Conservation (phyloP, 129 eudicot genomes). For the Flaveria sonorensis region DNA sequence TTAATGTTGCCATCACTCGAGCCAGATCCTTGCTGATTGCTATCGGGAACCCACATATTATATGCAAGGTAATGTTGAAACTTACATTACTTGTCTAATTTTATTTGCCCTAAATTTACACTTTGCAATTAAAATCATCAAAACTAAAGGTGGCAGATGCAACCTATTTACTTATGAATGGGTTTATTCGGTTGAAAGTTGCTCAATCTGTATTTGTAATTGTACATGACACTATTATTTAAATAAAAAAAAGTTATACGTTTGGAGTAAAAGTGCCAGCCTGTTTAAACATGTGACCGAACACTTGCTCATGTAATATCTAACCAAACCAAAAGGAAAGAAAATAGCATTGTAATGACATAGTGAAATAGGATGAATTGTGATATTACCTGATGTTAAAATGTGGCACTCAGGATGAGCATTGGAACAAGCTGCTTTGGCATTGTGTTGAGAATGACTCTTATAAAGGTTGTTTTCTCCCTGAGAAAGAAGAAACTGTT, state of each 20-base stretch:
- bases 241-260: no score
- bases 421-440: constrained; percentile 75
- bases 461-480: constrained; percentile 68
- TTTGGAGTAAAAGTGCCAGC: no score
- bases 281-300: no score
- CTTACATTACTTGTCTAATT: not conserved
- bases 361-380: not conserved
- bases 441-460: constrained; percentile 65
- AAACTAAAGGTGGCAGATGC: no score
- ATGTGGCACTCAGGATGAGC: constrained; percentile 56
- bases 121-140: no score
- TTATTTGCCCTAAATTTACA: no score
- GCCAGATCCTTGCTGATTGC: constrained; percentile 77
- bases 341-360: not conserved
- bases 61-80: constrained; percentile 63
- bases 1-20: constrained; percentile 86
- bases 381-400: not conserved
- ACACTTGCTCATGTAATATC: no score
- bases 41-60: constrained; percentile 86
- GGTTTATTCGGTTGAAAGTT: no score
- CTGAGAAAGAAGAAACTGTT: constrained; percentile 38
- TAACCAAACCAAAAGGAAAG: no score
- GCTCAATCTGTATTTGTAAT: no score
- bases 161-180: no score
- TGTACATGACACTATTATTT: no score